phyloP scores from a whole-genome alignment of 345 rosid genomes.

The Cochlearia excelsa region DNA sequence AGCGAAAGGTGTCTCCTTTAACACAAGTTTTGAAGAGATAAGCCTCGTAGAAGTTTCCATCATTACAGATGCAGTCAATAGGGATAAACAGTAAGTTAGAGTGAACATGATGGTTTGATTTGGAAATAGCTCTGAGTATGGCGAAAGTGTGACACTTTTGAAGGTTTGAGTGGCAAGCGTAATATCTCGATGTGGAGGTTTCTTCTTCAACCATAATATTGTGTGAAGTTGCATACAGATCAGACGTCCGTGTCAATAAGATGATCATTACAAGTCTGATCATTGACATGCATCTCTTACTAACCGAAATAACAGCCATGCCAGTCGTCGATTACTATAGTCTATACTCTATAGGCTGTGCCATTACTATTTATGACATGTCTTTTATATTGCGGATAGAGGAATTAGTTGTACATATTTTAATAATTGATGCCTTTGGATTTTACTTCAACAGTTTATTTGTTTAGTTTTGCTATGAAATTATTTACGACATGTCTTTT shows the following conservation, averaged over 20 bases:
- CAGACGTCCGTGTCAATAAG: constrained; percentile 36
- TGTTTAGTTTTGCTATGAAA: too few species aligned
- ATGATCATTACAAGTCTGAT: constrained; percentile 25
- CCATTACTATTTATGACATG: too few species aligned
- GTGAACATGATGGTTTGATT: background rate
- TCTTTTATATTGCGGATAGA: too few species aligned
- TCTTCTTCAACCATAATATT: constrained; percentile 37
- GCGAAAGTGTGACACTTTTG: constrained; percentile 53
- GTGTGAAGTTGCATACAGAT: constrained; percentile 40
- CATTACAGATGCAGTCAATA: constrained; percentile 58
- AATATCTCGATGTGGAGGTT: constrained; percentile 42
- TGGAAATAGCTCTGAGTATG: constrained; percentile 48
- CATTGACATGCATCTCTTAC: constrained; percentile 35
- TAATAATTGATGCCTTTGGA: too few species aligned
- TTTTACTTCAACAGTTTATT: too few species aligned
- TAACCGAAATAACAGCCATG: constrained; percentile 43
- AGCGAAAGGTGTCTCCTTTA: constrained; percentile 58
- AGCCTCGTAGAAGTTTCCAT: constrained; percentile 54
- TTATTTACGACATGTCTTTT: too few species aligned
- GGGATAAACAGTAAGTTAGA: constrained; percentile 48
- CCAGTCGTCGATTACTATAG: background rate
- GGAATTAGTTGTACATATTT: too few species aligned
- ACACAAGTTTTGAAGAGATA: constrained; percentile 43
- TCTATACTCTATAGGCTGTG: too few species aligned
- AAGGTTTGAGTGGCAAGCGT: constrained; percentile 41